These are phyloP conservation scores for Diaporthe sp. DNA, from an alignment of 2,329 filamentous ascomycete genomes.

Conservation along the genomic window DNA sequence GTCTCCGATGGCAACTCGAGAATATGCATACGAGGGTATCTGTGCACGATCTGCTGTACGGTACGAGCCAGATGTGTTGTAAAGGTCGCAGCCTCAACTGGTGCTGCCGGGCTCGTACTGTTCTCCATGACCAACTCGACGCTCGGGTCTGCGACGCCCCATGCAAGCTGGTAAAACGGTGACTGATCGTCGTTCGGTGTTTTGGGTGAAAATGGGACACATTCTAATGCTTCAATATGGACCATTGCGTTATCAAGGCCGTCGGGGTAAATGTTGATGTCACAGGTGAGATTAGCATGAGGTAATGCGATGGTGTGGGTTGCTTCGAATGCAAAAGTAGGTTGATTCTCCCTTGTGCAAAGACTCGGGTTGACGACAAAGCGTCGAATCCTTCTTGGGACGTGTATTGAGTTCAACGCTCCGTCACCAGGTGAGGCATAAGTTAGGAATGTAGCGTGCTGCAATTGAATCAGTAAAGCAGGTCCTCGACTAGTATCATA, in stretches of 20 bases:
- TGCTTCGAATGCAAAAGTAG: no score
- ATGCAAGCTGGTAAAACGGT: not conserved
- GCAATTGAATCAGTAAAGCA: no score
- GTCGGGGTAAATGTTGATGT: no score
- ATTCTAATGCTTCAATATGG: constrained; percentile 12
- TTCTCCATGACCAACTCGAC: constrained; percentile 42
- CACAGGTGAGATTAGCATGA: no score
- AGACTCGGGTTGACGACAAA: no score
- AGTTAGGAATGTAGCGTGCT: no score
- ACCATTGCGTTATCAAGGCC: not conserved
- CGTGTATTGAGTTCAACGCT: no score
- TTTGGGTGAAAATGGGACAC: not conserved
- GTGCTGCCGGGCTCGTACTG: constrained; percentile 49
- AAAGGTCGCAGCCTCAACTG: not conserved
- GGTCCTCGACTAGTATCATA: not conserved
- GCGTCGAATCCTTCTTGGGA: no score
- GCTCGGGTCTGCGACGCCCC: not conserved
- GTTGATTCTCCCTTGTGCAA: no score
- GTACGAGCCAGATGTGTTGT: constrained; percentile 46
- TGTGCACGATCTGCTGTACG: constrained; percentile 52
- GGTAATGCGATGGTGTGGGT: no score
- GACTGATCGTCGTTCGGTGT: not conserved
- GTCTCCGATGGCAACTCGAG: constrained; percentile 55
- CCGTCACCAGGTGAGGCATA: no score
- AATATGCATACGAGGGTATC: constrained; percentile 49